A percentile compares a stretch with the other conserved stretches of the same genome.
phyloP scores from a whole-genome alignment of 2,329 filamentous ascomycete genomes.

The Zopfia rhizophila region DNA sequence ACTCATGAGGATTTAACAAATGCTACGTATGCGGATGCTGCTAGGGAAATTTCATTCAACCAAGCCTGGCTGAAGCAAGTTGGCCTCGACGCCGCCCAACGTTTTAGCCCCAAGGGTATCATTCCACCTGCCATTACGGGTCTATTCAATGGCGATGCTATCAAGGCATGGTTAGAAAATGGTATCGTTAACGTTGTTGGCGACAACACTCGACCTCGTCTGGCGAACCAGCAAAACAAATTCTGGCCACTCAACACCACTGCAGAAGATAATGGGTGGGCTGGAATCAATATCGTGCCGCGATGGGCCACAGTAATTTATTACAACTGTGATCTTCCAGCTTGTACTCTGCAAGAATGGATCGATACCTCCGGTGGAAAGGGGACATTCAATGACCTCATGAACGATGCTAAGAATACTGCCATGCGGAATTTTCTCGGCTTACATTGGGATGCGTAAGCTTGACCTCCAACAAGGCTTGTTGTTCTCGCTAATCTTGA shows the following conservation, averaged over 20 bases:
- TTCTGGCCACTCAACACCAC: slow-evolving; percentile 68
- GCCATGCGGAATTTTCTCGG: slow-evolving; percentile 68
- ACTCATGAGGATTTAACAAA: slow-evolving; percentile 69
- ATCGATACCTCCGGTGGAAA: slow-evolving; percentile 66
- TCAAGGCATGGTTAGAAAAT: slow-evolving; percentile 68
- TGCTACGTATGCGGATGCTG: slow-evolving; percentile 67
- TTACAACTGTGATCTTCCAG: slow-evolving; percentile 70
- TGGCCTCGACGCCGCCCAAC: slow-evolving; percentile 58
- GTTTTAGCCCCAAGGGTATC: slow-evolving; percentile 65
- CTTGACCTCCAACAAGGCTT: neutral
- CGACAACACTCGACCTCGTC: slow-evolving; percentile 68
- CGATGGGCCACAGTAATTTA: slow-evolving; percentile 72
- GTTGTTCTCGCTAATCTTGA: slow-evolving; percentile 11
- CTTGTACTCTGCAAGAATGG: slow-evolving; percentile 69
- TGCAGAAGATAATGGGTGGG: slow-evolving; percentile 63
- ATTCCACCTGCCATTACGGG: slow-evolving; percentile 73
- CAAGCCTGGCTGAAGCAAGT: slow-evolving; percentile 67
- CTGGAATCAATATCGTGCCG: slow-evolving; percentile 66
- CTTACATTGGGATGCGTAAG: slow-evolving; percentile 62
- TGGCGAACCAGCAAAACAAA: slow-evolving; percentile 63
- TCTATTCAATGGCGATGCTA: slow-evolving; percentile 71
- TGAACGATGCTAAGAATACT: slow-evolving; percentile 62
- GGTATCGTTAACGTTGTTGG: slow-evolving; percentile 71
- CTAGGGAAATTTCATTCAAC: slow-evolving; percentile 70
- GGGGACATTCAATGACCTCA: slow-evolving; percentile 64